These are phyloP conservation scores for Carex pumila DNA, from an alignment of 176 grass and related monocot genomes.

Conservation along the genomic window DNA sequence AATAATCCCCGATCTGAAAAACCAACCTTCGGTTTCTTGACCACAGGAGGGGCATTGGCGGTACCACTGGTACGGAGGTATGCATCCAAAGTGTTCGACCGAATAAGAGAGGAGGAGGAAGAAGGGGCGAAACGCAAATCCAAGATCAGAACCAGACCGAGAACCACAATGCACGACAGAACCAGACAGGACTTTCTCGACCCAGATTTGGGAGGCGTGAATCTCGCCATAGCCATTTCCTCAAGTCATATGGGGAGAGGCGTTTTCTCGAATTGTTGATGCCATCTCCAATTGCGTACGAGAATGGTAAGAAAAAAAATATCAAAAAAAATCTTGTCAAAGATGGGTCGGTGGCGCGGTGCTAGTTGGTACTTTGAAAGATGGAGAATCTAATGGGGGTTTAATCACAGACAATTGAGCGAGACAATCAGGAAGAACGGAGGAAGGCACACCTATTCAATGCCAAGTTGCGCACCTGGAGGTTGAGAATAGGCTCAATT, in stretches of 20 bases:
- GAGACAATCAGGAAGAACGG: too few species aligned
- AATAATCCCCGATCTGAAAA: not conserved
- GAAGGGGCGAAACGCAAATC: slow-evolving; percentile 77
- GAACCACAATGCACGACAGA: slow-evolving; percentile 44
- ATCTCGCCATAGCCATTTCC: slow-evolving; percentile 47
- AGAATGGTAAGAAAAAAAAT: too few species aligned
- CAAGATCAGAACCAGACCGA: slow-evolving; percentile 58
- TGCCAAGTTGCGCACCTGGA: too few species aligned
- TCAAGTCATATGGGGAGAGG: slow-evolving; percentile 18
- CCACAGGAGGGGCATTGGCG: not conserved
- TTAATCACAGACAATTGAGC: too few species aligned
- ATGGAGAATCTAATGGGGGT: too few species aligned
- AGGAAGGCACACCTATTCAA: too few species aligned
- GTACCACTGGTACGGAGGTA: slow-evolving; percentile 13
- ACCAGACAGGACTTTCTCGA: slow-evolving; percentile 43
- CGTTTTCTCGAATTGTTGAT: slow-evolving; percentile 19
- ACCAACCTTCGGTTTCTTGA: slow-evolving; percentile 28
- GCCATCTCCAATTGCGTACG: too few species aligned
- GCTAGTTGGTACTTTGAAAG: too few species aligned
- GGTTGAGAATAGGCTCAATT: too few species aligned
- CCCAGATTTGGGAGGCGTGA: slow-evolving; percentile 27
- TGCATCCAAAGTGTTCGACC: slow-evolving; percentile 43
- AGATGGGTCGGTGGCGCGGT: too few species aligned
- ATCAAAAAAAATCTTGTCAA: too few species aligned
- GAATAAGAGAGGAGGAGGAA: slow-evolving; percentile 24